phyloP scores from a whole-genome alignment of 169 alveolate genomes.

The Plasmodium blacklocki region DNA sequence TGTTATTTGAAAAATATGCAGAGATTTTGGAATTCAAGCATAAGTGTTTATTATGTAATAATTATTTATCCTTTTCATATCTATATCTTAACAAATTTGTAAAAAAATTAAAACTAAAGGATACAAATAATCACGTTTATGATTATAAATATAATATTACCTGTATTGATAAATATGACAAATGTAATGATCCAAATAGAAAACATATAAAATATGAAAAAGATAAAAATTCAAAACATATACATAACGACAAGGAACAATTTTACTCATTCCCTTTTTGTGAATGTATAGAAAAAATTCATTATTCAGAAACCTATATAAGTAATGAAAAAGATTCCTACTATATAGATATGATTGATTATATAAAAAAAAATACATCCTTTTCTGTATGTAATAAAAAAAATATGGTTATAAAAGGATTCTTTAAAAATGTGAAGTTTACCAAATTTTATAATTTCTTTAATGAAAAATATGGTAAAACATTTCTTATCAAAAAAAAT shows the following conservation, averaged over 20 bases:
- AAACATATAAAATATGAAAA: background rate
- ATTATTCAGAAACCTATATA: constrained; percentile 39
- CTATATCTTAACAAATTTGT: constrained; percentile 17
- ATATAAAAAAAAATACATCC: constrained; percentile 27
- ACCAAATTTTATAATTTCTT: constrained; percentile 44
- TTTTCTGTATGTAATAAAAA: constrained; percentile 47
- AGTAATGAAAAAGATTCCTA: constrained; percentile 35
- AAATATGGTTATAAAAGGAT: constrained; percentile 63
- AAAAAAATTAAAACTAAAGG: constrained; percentile 3
- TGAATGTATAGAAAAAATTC: constrained; percentile 64
- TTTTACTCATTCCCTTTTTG: constrained; percentile 10
- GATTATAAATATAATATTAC: background rate
- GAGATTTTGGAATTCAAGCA: constrained; percentile 41
- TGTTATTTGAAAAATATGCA: constrained; percentile 42
- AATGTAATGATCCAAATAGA: background rate
- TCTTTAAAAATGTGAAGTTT: constrained; percentile 57
- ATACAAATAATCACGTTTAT: background rate
- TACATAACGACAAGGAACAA: background rate
- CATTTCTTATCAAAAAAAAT: constrained; percentile 23
- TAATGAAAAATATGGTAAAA: constrained; percentile 36
- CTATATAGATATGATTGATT: constrained; percentile 62
- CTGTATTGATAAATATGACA: background rate
- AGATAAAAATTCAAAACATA: background rate
- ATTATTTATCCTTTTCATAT: constrained; percentile 39
- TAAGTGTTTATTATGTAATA: constrained; percentile 65